Base-by-base conservation (phyloP, 2,329 filamentous ascomycete species). In the Drechmeria coniospora region DNA sequence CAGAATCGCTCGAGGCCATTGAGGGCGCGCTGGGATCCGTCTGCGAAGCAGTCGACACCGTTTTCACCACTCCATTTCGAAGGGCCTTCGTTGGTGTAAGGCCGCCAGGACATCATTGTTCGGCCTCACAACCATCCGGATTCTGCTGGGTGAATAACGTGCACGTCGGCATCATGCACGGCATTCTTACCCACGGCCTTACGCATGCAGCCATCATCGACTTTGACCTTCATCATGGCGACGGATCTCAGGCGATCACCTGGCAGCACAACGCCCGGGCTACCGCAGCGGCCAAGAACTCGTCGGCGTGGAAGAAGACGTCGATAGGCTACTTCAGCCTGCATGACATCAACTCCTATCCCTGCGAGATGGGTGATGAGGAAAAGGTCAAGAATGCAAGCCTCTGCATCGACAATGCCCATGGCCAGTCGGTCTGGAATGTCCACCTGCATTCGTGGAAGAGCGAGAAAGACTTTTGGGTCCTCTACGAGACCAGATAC, bases 111-210 rank as follows among this genome's bases (percentile, higher is more conserved):
- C 90, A 98, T 48, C 90, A 98, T 47, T 98, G 90, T 54, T 93
- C 87, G 3, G 73, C 82, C 4, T 72, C 79, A 27, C 77, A 79
- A 42, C 90, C 90, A 1, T 94, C 87, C 2, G 90, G 90, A 0
- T 98, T 98, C 48, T 98, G 90, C 57, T 98, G 90, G 87, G 59
- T 98, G 27, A 98, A 98, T 52, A 98, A 98, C 47, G 84, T 98
- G 1, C 87, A 95, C 46, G 82, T 98, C 14, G 90, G 87, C 1
- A 93, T 98, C 38, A 80, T 92, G 50, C 81, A 98, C 50, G 87
- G 77, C 8, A 76, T 82, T 13, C 71, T 87, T 36, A 69, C 68
- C 21, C 79, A 98, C 45, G 84, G 79, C 1, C 58, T 95, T 16
- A 95, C 87, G 0, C 90, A 98, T 50, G 87, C 86, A 0, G 90